Evolutionary conservation across 1,284 basidiomycete species (phyloP), one percentile per base, ranked within the genome.

Genomic region (Austroboletus rostrupii): DNA sequence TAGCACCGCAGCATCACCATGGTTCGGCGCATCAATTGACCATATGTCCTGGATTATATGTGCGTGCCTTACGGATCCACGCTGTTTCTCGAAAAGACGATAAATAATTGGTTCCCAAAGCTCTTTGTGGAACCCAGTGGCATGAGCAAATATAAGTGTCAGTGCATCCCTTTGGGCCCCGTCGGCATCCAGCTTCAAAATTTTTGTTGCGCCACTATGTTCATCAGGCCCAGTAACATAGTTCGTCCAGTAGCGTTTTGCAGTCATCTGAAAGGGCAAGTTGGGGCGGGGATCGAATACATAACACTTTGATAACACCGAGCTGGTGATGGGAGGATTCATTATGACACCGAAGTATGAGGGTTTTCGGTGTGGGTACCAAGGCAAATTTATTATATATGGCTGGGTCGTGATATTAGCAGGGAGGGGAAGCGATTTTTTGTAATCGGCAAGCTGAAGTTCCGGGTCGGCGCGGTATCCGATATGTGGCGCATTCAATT

Each of bases 21-120:
- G 46, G 36, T 42, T 48, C 3, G 46, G 39, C 5, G 21, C 39
- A 9, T 40, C 46, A 14, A 48, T 10, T 16, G 38, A 20, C 45
- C 46, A 48, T 11, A 37, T 29, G 17, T 47, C 38, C 10, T 33
- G 37, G 13, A 47, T 33, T 9, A 16, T 8, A 13, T 23, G 19
- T 13, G 36, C 39, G 2, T 20, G 28, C 23, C 42, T 20, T 6
- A 26, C 13, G 14, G 5, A 9, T 16, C 36, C 13, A n/a, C 7
- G 36, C n/a, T 33, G 20, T n/a, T 41, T 37, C 37, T 45, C 43
- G 9, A 49, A 49, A 2, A 52, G 17, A 13, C 32, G 31, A 6
- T 41, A 19, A 2, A 52, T 52, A n/a, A 19, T 35, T 1, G 47
- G 43, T 8, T 45, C 50, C 50, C 43, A 52, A 23, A 41, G 38